These are phyloP conservation scores for Jacaranda copaia DNA, from an alignment of 257 asterid genomes.

Conservation along the genomic window DNA sequence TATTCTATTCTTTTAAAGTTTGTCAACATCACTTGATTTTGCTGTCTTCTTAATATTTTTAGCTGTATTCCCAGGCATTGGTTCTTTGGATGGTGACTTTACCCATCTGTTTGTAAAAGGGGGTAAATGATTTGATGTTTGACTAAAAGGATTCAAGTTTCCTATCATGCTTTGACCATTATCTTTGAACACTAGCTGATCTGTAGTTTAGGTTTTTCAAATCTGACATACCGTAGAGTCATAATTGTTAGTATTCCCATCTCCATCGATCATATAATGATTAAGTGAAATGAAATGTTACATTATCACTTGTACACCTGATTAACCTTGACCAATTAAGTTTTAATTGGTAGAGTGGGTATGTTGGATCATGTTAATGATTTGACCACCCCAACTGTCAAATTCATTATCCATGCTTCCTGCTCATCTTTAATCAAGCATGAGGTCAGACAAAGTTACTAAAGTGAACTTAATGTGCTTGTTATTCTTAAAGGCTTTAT, in stretches of 20 bases:
- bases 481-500: constrained; percentile 2
- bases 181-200: too few relatives aligned
- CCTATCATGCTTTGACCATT: too few relatives aligned
- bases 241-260: background rate
- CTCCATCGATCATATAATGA: background rate
- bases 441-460: background rate
- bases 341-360: background rate
- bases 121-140: too few relatives aligned
- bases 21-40: too few relatives aligned
- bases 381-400: constrained; percentile 3
- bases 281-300: background rate
- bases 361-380: background rate
- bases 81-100: too few relatives aligned
- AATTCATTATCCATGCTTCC: background rate
- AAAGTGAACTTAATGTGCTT: background rate
- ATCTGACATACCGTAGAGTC: background rate
- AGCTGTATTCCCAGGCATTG: too few relatives aligned
- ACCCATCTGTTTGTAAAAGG: too few relatives aligned
- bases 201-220: background rate
- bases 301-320: background rate
- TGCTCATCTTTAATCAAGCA: background rate
- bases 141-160: too few relatives aligned
- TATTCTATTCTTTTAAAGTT: too few relatives aligned
- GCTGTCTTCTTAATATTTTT: too few relatives aligned
- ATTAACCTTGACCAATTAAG: constrained; percentile 2